Conservation (phyloP, 225 moss, liverwort and hornwort species). For the Physcomitrellopsis africana region DNA sequence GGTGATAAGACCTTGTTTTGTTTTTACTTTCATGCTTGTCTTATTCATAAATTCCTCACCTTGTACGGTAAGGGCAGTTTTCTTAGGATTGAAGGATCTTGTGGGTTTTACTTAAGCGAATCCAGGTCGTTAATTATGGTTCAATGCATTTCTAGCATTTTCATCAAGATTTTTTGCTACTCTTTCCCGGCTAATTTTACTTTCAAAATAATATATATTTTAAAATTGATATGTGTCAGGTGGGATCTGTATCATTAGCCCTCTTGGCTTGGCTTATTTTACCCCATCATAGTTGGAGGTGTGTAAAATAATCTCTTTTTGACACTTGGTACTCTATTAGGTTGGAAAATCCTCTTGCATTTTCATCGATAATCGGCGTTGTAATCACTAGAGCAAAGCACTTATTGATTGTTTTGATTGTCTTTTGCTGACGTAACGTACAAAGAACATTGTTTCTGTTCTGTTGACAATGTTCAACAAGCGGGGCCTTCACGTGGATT, state of each 20-base stretch:
- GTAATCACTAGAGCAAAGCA: neutral
- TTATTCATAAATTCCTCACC: constrained; percentile 1
- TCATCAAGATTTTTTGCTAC: neutral
- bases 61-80: neutral
- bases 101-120: too few relatives aligned
- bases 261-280: constrained; percentile 90
- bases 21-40: constrained; percentile 3
- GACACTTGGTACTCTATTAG: neutral
- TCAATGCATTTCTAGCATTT: constrained; percentile 1
- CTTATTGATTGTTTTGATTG: neutral
- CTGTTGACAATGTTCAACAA: too few relatives aligned
- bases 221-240: constrained; percentile 43
- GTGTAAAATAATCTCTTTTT: constrained; percentile 1
- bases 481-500: constrained; percentile 1
- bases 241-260: constrained; percentile 78
- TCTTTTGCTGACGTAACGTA: too few relatives aligned
- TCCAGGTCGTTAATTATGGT: neutral
- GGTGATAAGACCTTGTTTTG: constrained; percentile 13
- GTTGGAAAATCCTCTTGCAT: neutral
- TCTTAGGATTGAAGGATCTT: constrained; percentile 11
- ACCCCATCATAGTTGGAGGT: constrained; percentile 92
- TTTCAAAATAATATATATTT: neutral
- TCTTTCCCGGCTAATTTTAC: neutral
- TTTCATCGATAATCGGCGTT: neutral
- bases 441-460: too few relatives aligned